Base-by-base conservation (phyloP, 2,329 filamentous ascomycete species). In the Talaromyces sp. region DNA sequence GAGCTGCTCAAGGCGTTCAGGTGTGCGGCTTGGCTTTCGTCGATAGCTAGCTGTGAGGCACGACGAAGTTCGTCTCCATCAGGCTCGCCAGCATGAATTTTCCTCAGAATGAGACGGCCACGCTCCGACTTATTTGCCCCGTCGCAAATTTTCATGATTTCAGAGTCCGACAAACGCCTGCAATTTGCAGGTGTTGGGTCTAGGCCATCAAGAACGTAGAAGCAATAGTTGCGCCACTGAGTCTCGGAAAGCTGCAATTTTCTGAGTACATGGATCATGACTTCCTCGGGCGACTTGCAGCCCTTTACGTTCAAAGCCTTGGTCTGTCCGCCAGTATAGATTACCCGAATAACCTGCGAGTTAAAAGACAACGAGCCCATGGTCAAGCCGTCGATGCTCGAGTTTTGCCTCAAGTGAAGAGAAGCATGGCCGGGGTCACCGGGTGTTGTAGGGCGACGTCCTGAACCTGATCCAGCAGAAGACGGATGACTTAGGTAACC, bases 151-250 rank as follows among this genome's bases (percentile, higher is more conserved):
- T 91, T 88, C 83, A 95, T 90, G 10, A 99, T 81, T 73, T 99
- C 95, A 4, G 87, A 88, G 70, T 99, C 95, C 36, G 89, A 88
- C 44, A 98, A 82, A 56, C 91, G 87, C 63, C 92, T 88, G 73
- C 91, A 96, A 71, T 92, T 87, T 56, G 84, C 85, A 33, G 92
- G 89, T 67, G 95, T 89, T 1, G 93, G 88, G 55, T 97, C 92
- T 44, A 92, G 81, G 57, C 93, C 94, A 67, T 91, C 89, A 62
- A 98, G 82, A 0, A 96, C 89, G 82, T 95, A 98, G 79, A 99
- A 98, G 79, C 93, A 97, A 78, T 96, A 98, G 71, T 96, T 96
- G 69, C 92, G 87, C 73, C 95, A 90, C 70, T 97, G 92, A 65
- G 94, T 91, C 72, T 96, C 92, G 27, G 92, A 90, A 33, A 96